These are phyloP conservation scores for Fusarium sp. DNA, from an alignment of 2,329 filamentous ascomycete genomes.

Conservation along the genomic window DNA sequence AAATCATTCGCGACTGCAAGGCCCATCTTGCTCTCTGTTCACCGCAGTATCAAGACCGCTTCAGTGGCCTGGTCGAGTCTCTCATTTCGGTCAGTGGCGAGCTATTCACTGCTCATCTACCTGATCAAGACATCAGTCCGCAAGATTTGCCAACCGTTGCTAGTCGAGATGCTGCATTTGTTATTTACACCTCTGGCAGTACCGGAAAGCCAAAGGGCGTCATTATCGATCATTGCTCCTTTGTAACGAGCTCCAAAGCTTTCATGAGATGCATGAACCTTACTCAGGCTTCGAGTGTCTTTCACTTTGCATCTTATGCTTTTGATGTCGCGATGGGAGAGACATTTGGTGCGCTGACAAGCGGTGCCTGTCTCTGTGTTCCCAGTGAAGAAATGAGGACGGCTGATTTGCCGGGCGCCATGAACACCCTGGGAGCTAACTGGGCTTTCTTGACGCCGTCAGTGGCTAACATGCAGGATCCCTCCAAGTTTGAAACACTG, in stretches of 20 bases:
- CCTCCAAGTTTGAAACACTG: constrained; percentile 25
- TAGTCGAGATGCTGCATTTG: constrained; percentile 13
- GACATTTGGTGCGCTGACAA: constrained; percentile 19
- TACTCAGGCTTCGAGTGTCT: constrained; percentile 2
- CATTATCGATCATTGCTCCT: constrained; percentile 37
- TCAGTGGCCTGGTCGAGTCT: background rate
- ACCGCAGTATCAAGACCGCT: constrained; percentile 19
- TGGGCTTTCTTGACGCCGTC: constrained; percentile 46
- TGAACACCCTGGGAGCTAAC: constrained; percentile 29
- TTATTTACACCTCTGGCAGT: constrained; percentile 45
- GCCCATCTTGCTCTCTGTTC: constrained; percentile 25
- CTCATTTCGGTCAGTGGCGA: background rate
- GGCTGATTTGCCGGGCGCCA: constrained; percentile 22
- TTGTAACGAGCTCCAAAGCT: constrained; percentile 18
- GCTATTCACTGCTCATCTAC: background rate
- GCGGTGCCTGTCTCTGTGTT: constrained; percentile 42
- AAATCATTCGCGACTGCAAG: constrained; percentile 13
- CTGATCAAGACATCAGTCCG: background rate
- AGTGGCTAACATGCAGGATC: constrained; percentile 41
- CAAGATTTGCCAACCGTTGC: constrained; percentile 3
- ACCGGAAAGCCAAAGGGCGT: constrained; percentile 44
- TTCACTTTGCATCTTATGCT: constrained; percentile 44
- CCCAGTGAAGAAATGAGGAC: constrained; percentile 43
- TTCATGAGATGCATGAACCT: constrained; percentile 31
- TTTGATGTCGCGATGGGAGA: constrained; percentile 44